Percentiles rank a stretch among this genome's conserved stretches.
Conservation (phyloP, 192 early-diverging fungal species). For the Dissophora ornata region DNA sequence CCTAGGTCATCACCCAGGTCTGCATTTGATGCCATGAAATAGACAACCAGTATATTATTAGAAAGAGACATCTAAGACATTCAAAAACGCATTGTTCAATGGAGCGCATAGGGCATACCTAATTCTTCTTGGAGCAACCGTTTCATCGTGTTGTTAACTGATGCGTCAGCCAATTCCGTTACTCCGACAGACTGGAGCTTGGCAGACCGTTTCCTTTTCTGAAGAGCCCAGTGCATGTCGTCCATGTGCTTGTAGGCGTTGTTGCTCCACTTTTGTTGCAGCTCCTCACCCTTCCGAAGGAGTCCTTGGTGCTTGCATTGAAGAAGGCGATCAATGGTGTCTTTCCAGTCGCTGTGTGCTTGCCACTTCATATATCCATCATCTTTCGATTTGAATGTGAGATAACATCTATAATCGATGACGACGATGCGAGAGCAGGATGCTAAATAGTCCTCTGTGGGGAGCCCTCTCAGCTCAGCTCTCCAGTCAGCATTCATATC, state of each 20-base stretch:
- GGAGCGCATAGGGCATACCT: background rate
- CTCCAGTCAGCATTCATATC: slow-evolving; percentile 13
- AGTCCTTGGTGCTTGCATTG: slow-evolving; percentile 24
- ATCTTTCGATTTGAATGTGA: slow-evolving; percentile 22
- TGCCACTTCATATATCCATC: slow-evolving; percentile 20
- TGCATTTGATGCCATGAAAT: background rate
- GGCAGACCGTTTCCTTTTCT: slow-evolving; percentile 24
- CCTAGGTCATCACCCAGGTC: slow-evolving; percentile 2
- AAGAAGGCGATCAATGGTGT: slow-evolving; percentile 33
- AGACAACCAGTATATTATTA: background rate
- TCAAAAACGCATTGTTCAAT: background rate
- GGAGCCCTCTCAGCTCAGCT: slow-evolving; percentile 16
- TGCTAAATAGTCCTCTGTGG: slow-evolving; percentile 22
- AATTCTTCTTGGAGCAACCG: slow-evolving; percentile 32
- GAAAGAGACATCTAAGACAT: background rate
- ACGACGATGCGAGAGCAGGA: slow-evolving; percentile 1
- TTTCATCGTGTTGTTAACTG: slow-evolving; percentile 23
- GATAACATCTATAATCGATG: slow-evolving; percentile 24
- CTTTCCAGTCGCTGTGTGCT: slow-evolving; percentile 34
- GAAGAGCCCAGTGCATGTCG: slow-evolving; percentile 29
- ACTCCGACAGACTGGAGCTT: slow-evolving; percentile 20
- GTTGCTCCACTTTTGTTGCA: slow-evolving; percentile 26
- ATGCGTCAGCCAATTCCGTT: slow-evolving; percentile 17
- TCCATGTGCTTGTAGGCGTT: slow-evolving; percentile 19
- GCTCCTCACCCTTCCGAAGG: slow-evolving; percentile 16